Percentiles rank a stretch among this genome's conserved stretches.
These are phyloP conservation scores for Dactylellina sp. DNA, from an alignment of 2,329 filamentous ascomycete genomes.

Conservation along the genomic window DNA sequence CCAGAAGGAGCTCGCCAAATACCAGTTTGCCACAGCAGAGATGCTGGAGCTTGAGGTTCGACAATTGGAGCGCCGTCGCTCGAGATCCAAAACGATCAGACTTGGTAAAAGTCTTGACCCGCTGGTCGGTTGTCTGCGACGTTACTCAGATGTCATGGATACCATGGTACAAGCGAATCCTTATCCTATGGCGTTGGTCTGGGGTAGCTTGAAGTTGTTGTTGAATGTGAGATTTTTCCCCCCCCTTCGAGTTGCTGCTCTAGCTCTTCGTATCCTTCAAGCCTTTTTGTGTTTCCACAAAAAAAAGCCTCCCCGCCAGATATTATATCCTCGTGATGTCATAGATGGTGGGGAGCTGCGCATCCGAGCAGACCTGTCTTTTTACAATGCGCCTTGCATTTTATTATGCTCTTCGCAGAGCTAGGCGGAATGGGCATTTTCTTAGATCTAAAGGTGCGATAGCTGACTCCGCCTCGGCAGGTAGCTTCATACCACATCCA, in stretches of 20 bases:
- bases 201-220: constrained; percentile 36
- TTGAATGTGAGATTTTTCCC: constrained; percentile 26
- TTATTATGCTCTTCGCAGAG: too few species aligned
- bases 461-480: constrained; percentile 11
- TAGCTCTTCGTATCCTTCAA: too few species aligned
- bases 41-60: constrained; percentile 7
- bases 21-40: constrained; percentile 3
- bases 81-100: constrained; percentile 16
- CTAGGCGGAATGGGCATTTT: too few species aligned
- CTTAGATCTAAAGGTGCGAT: not conserved
- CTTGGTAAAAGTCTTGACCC: constrained; percentile 27
- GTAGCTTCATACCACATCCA: constrained; percentile 33
- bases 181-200: constrained; percentile 32
- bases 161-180: constrained; percentile 48
- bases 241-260: too few species aligned
- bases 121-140: constrained; percentile 21
- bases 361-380: too few species aligned
- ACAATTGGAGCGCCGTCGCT: constrained; percentile 12
- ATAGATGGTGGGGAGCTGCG: too few species aligned
- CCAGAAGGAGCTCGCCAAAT: not conserved
- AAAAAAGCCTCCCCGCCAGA: too few species aligned
- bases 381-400: too few species aligned
- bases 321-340: too few species aligned
- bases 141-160: constrained; percentile 28
- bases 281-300: too few species aligned